Evolutionary conservation across 768 basidiomycete genomes (phyloP), one percentile per base, ranked within the genome.

Genomic region (Kwoniella newhampshirensis): DNA sequence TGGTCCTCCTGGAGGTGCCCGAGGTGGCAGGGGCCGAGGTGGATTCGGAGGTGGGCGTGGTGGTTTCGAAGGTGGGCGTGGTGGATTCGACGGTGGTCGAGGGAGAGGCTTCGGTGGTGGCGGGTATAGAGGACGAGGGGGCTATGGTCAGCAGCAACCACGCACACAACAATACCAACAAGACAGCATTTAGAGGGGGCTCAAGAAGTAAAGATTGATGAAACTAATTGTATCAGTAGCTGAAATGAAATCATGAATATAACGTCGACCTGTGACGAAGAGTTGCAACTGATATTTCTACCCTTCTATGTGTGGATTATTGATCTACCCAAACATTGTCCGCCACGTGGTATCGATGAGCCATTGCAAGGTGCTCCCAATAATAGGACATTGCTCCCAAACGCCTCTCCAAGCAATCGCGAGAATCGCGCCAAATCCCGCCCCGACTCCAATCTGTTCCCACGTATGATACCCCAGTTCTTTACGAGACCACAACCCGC

Each of bases 381-480:
- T 39, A 1, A n/a, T 36, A 5, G 45, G 52, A 42, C 54, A 49
- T 20, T 25, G 51, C 18, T 18, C 26, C 68, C 66, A 74, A 23
- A 62, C 40, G 7, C 21, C 23, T 28, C 42, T 62, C 73, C 73
- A 71, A 2, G 36, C 59, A 13, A 43, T 11, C 13, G 68, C 68
- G n/a, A 68, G 36, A 5, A 56, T 27, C 7, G 50, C 54, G 0
- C 75, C 75, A 1, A 67, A 52, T 11, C 37, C 32, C 3, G 43
- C 63, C 1, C 74, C 74, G 20, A 42, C 74, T 2, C 66, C 15
- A 6, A 72, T 59, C 47, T 77, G 75, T 18, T 43, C 21, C 25
- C 27, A 56, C 1, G 71, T 75, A 62, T 77, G 75, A 63, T 77
- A 75, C 2, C 75, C 75, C 50, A 75, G 21, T 43, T 66, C 51